phyloP scores from a whole-genome alignment of 1,284 basidiomycete species.

The Pseudozyma thailandica region DNA sequence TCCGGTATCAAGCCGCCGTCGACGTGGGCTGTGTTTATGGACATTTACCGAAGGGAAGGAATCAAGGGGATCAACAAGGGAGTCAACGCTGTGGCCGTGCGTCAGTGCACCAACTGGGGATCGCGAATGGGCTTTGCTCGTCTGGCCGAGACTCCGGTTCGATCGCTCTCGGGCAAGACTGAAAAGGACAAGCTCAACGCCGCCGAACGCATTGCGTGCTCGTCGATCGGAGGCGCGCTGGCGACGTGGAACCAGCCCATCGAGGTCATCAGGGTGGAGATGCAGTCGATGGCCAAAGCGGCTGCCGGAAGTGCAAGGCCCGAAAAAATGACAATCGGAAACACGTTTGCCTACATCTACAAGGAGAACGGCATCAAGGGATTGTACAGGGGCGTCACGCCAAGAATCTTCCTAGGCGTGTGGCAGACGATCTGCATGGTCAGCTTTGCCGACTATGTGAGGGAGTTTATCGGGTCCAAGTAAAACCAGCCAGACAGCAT shows the following conservation, averaged over 20 bases:
- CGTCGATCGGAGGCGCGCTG: constrained; percentile 90
- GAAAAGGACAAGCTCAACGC: constrained; percentile 81
- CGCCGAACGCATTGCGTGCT: constrained; percentile 86
- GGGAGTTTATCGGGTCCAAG: constrained; percentile 51
- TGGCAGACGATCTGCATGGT: constrained; percentile 99
- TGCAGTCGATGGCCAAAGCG: constrained; percentile 97
- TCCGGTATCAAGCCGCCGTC: constrained; percentile 88
- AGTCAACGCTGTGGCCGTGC: constrained; percentile 93
- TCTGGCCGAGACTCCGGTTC: constrained; percentile 84
- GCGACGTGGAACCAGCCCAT: constrained; percentile 99
- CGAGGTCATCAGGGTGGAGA: constrained; percentile 95
- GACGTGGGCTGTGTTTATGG: constrained; percentile 86
- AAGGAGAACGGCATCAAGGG: constrained; percentile 96
- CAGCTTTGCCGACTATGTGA: constrained; percentile 91
- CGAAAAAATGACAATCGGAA: constrained; percentile 83
- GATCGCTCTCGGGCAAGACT: constrained; percentile 77
- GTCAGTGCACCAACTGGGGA: constrained; percentile 99
- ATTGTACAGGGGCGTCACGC: constrained; percentile 95
- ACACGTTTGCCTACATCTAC: constrained; percentile 92
- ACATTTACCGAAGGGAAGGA: constrained; percentile 93
- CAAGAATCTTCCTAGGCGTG: constrained; percentile 92
- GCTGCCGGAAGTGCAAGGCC: constrained; percentile 79
- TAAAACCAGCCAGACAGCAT: constrained; percentile 1
- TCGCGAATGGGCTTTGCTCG: constrained; percentile 97
- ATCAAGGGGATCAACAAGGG: constrained; percentile 98